These are phyloP conservation scores for Talaromyces sp. DNA, from an alignment of 2,329 filamentous ascomycete genomes.

Conservation along the genomic window DNA sequence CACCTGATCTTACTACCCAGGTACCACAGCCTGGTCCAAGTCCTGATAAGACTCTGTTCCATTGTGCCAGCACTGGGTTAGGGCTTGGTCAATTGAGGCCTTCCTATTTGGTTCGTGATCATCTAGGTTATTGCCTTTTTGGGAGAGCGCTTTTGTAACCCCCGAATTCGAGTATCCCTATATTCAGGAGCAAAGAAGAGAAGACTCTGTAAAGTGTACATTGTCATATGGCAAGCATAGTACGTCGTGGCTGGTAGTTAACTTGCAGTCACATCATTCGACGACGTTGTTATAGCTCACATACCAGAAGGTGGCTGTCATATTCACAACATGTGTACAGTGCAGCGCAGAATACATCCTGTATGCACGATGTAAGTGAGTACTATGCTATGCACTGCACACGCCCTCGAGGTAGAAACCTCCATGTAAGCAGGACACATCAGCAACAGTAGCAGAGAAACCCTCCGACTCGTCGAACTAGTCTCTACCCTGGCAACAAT, in stretches of 20 bases:
- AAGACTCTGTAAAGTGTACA: too few relatives aligned
- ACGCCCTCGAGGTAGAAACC: slow-evolving; percentile 2
- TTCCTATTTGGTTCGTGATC: not conserved
- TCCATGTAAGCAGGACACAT: not conserved
- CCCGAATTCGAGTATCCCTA: not conserved
- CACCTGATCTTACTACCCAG: not conserved
- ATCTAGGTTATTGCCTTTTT: not conserved
- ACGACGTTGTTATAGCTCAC: not conserved
- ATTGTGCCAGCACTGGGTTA: not conserved
- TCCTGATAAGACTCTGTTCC: not conserved
- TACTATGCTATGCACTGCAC: slow-evolving; percentile 3
- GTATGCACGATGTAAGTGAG: slow-evolving; percentile 6
- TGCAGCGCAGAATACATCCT: slow-evolving; percentile 4
- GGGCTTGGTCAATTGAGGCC: not conserved
- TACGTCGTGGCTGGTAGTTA: slow-evolving; percentile 8
- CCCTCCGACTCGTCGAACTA: not conserved
- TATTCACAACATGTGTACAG: slow-evolving; percentile 12
- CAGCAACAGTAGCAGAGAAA: not conserved
- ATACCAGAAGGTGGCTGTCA: slow-evolving; percentile 17
- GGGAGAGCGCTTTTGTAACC: not conserved
- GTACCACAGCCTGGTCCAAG: not conserved
- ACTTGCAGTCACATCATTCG: not conserved
- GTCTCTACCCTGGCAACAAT: not conserved
- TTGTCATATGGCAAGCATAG: not conserved
- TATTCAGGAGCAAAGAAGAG: not conserved